phyloP scores from a whole-genome alignment of 176 grass and related monocot genomes.

The Poa pratensis region DNA sequence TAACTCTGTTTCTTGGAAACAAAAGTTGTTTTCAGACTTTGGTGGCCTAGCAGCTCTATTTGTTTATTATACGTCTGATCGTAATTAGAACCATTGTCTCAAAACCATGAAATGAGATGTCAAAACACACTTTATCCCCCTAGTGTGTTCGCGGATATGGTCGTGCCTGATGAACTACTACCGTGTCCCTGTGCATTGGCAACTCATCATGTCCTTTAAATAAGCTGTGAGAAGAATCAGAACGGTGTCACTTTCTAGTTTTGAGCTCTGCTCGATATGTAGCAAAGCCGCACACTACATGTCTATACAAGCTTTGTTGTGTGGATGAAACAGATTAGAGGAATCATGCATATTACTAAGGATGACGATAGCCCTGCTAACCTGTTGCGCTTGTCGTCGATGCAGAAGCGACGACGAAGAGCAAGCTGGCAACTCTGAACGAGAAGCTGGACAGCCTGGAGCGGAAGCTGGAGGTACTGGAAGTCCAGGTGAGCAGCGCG shows the following conservation, averaged over 20 bases:
- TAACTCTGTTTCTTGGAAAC: neutral
- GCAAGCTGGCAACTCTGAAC: constrained; percentile 83
- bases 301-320: neutral
- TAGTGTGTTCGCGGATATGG: neutral
- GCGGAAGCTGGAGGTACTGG: constrained; percentile 86
- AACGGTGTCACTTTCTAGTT: neutral
- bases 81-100: too few species aligned
- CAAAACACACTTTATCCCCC: neutral
- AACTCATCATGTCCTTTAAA: neutral
- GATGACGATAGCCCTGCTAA: neutral
- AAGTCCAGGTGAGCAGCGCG: constrained; percentile 96
- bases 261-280: neutral
- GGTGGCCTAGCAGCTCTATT: neutral
- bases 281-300: neutral
- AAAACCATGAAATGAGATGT: neutral
- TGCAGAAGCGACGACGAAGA: constrained; percentile 92
- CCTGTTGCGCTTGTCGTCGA: neutral
- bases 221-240: neutral
- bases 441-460: constrained; percentile 92
- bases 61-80: neutral
- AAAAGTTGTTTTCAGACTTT: neutral
- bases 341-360: neutral
- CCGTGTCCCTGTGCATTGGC: neutral
- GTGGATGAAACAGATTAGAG: neutral
- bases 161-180: neutral